Conservation (phyloP, 306 rosid species). For the Quercus robur region DNA sequence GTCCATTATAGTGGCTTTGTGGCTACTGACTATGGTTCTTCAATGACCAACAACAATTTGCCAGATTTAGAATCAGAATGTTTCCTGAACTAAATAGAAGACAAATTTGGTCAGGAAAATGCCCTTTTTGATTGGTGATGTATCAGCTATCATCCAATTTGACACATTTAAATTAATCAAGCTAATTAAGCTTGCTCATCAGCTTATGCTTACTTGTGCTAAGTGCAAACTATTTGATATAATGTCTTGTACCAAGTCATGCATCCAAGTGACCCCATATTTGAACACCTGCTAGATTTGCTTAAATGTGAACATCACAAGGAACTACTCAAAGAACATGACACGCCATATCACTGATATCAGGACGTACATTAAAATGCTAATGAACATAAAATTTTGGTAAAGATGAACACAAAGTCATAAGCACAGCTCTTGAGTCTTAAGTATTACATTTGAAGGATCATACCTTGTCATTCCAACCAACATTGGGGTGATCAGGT, state of each 20-base stretch:
- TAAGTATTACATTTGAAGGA: background rate
- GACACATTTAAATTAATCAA: background rate
- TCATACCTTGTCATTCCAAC: conserved; percentile 74
- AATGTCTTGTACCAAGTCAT: conserved; percentile 69
- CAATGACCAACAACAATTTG: too few species aligned
- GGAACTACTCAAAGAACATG: background rate
- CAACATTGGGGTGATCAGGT: conserved; percentile 49
- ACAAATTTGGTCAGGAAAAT: background rate
- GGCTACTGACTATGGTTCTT: too few species aligned
- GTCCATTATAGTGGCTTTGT: too few species aligned
- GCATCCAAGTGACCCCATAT: conserved; percentile 79
- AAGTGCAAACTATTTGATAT: too few species aligned
- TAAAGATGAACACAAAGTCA: background rate
- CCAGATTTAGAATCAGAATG: background rate
- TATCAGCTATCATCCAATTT: too few species aligned
- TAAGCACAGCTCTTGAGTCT: background rate
- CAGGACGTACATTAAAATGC: background rate
- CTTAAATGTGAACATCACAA: conserved; percentile 7
- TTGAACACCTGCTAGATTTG: conserved; percentile 57
- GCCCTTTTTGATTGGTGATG: background rate
- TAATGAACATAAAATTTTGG: background rate
- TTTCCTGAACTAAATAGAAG: background rate
- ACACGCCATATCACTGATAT: background rate
- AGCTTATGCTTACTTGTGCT: background rate
- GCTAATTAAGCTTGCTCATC: background rate